Evolutionary conservation across 2,329 filamentous ascomycete genomes (phyloP), one percentile per base, ranked within the genome.

Genomic region (Colletotrichum gigasporum): DNA sequence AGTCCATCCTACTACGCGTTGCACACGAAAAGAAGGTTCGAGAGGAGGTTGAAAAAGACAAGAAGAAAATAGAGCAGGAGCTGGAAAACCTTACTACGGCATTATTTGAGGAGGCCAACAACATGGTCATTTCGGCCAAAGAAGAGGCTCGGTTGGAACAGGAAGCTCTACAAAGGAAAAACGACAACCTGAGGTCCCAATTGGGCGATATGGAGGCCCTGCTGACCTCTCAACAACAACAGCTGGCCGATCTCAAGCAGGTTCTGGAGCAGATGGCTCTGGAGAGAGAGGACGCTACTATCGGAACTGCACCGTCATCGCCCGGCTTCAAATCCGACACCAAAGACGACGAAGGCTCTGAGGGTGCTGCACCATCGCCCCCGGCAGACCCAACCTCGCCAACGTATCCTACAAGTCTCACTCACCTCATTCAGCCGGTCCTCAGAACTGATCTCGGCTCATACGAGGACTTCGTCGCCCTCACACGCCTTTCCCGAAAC

Each of bases 41-140:
- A n/a, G 76, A 82, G 7, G 85, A 89, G 45, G 86, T 86, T 10
- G 91, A 94, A 72, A 89, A 87, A 75, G 92, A 93, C 59, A 97
- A 96, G 82, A 92, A 91, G 76, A 90, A 90, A 67, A 97, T 97
- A 28, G 96, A 99, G 76, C 90, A 91, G 70, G 96, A 99, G 77
- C 81, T 99, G 45, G 96, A 98, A 79, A 92, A 89, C 54, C 79
- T 99, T 68, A 98, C 96, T 0, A 90, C 93, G 2, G 94, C 93
- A 26, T 85, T 99, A n/a, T 99, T 99, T 68, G 94, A 98, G 74
- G 95, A 99, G 82, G 96, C 96, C 51, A 98, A 99, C 80, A 94
- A 91, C 84, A 98, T 99, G 95, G 96, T 99, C 54, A 92, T 95
- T 39, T 89, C 88, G 14, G 95, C 95, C 35, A 93, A 97, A 73